Base-by-base conservation (phyloP, 2,329 filamentous ascomycete species). In the Fonsecaea pedrosoi region DNA sequence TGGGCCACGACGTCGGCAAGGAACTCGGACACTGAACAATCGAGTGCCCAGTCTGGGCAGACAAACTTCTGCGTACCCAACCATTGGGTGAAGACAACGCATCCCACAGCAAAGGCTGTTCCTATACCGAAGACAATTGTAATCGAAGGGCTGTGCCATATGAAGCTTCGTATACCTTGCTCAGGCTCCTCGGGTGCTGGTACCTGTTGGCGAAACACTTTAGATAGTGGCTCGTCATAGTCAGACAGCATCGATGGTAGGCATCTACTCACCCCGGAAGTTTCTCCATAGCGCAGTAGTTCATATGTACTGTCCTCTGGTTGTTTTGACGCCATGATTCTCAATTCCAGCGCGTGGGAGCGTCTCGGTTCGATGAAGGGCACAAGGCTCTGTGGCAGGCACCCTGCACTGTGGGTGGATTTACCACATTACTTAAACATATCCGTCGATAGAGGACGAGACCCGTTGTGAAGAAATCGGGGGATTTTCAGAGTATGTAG, bases 1-100 rank as follows among this genome's bases (percentile, higher is more conserved):
- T 54, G 53, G 18, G 53, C 34, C 30, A 54, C 53, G 34, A 54
- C 53, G n/a, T 54, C 15, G 53, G 25, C 30, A 18, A 54, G 21
- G 53, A 54, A 54, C 25, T 54, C 34, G 25, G 53, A 54, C 34
- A 54, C 53, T 32, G 53, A 54, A 35, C 53, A 54, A 18, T 54
- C 53, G 34, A 54, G 53, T 9, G 53, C 53, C 53, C 53, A 54
- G 25, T 54, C 53, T 34, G 53, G 53, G 25, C 53, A 54, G 53
- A 54, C 30, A 13, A 54, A 54, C 13, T 34, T 54, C 21, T 54
- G 53, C 15, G 30, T 54, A 30, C 53, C 34, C n/a, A 54, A 13
- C 53, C 53, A 54, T 12, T 54, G 30, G 7, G 53, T 54, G 12
- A 54, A 54, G 12, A 13, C 53, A 35, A 54, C 32, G 53, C 53